Conservation (phyloP, 176 grass and related monocot genomes). For the Microstegium vimineum region DNA sequence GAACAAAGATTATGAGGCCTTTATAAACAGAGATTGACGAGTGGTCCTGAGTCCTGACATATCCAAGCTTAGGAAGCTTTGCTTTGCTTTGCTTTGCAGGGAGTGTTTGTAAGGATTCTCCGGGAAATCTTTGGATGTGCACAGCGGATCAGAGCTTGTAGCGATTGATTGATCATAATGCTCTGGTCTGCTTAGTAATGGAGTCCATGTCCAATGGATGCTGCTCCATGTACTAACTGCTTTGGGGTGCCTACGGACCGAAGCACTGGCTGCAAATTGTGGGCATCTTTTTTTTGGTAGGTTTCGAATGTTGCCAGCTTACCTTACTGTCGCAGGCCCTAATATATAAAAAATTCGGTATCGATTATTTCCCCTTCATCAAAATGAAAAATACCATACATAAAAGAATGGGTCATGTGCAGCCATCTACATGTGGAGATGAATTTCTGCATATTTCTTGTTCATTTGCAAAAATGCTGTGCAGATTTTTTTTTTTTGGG, state of each 20-base stretch:
- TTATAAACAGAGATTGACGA: neutral
- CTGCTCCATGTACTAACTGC: neutral
- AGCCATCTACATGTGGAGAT: neutral
- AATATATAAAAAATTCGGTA: neutral
- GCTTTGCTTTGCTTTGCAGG: neutral
- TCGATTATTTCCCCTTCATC: neutral
- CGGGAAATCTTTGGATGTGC: neutral
- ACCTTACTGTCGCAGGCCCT: neutral
- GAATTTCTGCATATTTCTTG: neutral
- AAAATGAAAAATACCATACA: neutral
- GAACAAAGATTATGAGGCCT: neutral
- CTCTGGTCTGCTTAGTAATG: neutral
- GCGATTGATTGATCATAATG: neutral
- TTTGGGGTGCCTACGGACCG: neutral
- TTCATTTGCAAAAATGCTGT: neutral
- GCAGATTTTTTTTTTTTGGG: no score
- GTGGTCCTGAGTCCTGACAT: constrained; percentile 5
- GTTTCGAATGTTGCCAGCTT: constrained; percentile 2
- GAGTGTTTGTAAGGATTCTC: neutral
- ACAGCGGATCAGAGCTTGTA: neutral
- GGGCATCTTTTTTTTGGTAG: neutral
- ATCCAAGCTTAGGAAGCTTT: neutral
- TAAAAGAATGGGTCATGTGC: neutral
- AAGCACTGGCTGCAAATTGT: neutral
- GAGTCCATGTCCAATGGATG: neutral